Base-by-base conservation (phyloP, 2,329 filamentous ascomycete species). In the Aspergillus tanneri region DNA sequence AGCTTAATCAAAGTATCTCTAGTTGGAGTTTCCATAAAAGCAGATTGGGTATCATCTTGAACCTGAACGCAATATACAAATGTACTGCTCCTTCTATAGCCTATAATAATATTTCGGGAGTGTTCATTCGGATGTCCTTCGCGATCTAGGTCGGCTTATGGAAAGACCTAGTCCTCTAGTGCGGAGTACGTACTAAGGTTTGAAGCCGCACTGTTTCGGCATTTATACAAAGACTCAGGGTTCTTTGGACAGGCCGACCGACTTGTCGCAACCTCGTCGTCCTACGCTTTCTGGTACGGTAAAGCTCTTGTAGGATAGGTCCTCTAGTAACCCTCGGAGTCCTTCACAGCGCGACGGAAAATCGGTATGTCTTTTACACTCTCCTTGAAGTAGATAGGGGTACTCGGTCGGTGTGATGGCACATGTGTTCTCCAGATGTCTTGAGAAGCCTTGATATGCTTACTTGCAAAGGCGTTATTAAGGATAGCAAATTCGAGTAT, bases 401-500 rank as follows among this genome's bases (percentile, higher is more conserved):
- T 57, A 27, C 58, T 61, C 12, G 51, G 52, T 7, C 52, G 50
- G 47, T 59, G 52, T 5, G 46, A 50, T n/a, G 50, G 60, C 6
- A 61, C 37, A 10, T 51, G 11, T 9, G 49, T 62, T 9, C 27
- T 35, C 57, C 40, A 62, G 14, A 61, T 54, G 45, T 61, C 53
- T 16, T 32, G 11, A 21, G 54, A 57, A 14, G 22, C 23, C 35
- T 59, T 57, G 9, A 60, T 60, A 35, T 55, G 27, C 18, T 51
- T 35, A 27, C 59, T 59, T 16, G 36, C 43, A 47, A 60, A 62
- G 5, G 52, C 47, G 27, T 56, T 48, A 51, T 53, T 56, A 38
- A 45, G 55, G 44, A 58, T 61, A 12, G 37, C 59, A 52, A 50
- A 61, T 59, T 40, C 53, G 43, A 55, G 53, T 54, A 53, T 60